Evolutionary conservation across 345 rosid species (phyloP), one percentile per base, ranked within the genome.

Genomic region (Salix suchowensis): DNA sequence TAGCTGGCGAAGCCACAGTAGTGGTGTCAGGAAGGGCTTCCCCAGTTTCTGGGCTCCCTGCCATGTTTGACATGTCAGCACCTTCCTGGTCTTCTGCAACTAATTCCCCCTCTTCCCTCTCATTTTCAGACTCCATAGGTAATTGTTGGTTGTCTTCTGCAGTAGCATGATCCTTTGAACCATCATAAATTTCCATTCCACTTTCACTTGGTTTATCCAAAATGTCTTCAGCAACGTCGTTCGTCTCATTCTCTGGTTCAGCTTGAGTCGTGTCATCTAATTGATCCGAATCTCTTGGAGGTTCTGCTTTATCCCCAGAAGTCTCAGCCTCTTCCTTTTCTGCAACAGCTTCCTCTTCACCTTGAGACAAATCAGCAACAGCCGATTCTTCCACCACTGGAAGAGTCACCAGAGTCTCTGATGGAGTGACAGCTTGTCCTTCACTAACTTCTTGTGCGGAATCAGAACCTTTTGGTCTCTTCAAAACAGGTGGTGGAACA

Each of bases 31-130:
- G 65, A 84, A 77, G 84, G 42, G 66, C 82, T 75, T 88, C 98
- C 30, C 84, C 91, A 26, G 26, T 73, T 74, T 88, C 96, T 39
- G 91, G 92, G 78, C 88, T 84, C 24, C 83, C 91, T 34, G 72
- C 77, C 72, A 82, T 66, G 76, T 76, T 80, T 36, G 85, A 78
- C 77, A 74, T 60, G 73, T 91, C 89, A 4, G 77, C 77, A 46
- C 75, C 82, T 10, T 85, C 96, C 36, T 89, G 97, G 10, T 65
- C 84, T 70, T 93, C 99, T 46, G 85, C 73, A n/a, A 82, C 72
- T 62, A 90, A 77, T 83, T 95, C 99, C 71, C 98, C 98, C 77
- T 96, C 99, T 89, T 92, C 99, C 79, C 81, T 91, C 79, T 96
- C 99, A 15, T 85, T 83, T 66, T 89, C 95, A 44, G 75, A 69